Evolutionary conservation across 768 basidiomycete genomes (phyloP).

Genomic region (Coprinopsis marcescibilis): DNA sequence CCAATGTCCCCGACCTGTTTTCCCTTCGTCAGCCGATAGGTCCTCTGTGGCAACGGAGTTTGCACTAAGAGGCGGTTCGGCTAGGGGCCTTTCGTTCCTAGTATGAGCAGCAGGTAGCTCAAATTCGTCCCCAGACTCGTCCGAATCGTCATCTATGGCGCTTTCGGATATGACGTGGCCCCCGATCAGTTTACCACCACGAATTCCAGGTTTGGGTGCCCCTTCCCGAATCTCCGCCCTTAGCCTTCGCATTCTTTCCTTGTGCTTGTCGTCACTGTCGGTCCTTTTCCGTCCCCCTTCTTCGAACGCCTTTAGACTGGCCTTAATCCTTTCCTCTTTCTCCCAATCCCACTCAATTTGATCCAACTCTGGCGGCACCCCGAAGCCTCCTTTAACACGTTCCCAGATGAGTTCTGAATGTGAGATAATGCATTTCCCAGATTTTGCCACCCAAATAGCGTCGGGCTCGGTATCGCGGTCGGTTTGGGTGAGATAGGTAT

Average conservation of each 20-base stretch:
- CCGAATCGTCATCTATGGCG: constrained; percentile 1
- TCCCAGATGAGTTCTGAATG: constrained; percentile 91
- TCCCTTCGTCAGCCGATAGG: constrained; percentile 36
- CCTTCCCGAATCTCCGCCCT: constrained; percentile 4
- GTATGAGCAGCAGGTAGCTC: too few species aligned
- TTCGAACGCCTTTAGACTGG: constrained; percentile 2
- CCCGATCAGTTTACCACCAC: constrained; percentile 2
- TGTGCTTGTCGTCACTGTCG: constrained; percentile 1
- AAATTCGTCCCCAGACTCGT: background rate
- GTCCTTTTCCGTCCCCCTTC: background rate
- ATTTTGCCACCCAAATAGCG: constrained; percentile 63
- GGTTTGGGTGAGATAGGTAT: constrained; percentile 58
- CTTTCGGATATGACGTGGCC: constrained; percentile 1
- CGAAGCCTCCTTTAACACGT: constrained; percentile 79
- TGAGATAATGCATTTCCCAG: constrained; percentile 68
- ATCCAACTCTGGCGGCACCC: constrained; percentile 81
- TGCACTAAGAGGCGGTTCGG: background rate
- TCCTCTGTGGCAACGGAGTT: constrained; percentile 31
- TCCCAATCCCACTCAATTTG: constrained; percentile 39
- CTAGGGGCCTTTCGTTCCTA: background rate
- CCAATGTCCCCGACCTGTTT: constrained; percentile 33
- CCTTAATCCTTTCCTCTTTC: constrained; percentile 16
- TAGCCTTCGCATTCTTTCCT: constrained; percentile 6
- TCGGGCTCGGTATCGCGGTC: constrained; percentile 64
- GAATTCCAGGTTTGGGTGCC: constrained; percentile 1